These are phyloP conservation scores for Pugionium dolabratum DNA, from an alignment of 345 rosid genomes.

Conservation along the genomic window DNA sequence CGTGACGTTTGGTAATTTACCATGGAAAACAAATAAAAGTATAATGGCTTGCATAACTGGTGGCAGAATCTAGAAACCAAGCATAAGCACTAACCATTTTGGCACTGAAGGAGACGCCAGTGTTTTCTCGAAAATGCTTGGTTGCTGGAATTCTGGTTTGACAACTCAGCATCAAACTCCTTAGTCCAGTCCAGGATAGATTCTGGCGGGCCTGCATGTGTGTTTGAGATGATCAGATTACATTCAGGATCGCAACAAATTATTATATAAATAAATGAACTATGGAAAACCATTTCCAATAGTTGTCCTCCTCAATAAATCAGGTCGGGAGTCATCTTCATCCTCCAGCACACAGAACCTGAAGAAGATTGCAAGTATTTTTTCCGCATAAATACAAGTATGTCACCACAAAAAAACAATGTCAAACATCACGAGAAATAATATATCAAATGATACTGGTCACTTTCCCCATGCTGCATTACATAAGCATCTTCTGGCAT, in stretches of 20 bases:
- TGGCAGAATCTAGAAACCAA: slow-evolving; percentile 10
- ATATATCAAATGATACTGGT: background rate
- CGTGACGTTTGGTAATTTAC: background rate
- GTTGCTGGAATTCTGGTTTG: slow-evolving; percentile 69
- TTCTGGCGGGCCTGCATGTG: slow-evolving; percentile 80
- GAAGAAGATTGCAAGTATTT: slow-evolving; percentile 20
- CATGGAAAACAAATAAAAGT: background rate
- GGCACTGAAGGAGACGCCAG: slow-evolving; percentile 99
- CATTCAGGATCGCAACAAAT: slow-evolving; percentile 28
- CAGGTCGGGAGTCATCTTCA: slow-evolving; percentile 63
- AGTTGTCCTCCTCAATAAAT: slow-evolving; percentile 78
- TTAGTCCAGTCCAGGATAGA: slow-evolving; percentile 85
- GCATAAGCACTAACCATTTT: slow-evolving; percentile 67
- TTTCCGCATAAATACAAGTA: slow-evolving; percentile 2
- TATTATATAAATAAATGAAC: slow-evolving; percentile 26
- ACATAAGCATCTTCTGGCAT: slow-evolving; percentile 9
- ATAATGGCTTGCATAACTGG: slow-evolving; percentile 18
- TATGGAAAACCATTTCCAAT: slow-evolving; percentile 81
- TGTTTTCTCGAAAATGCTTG: slow-evolving; percentile 96
- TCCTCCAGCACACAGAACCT: slow-evolving; percentile 93
- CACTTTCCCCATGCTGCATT: slow-evolving; percentile 17
- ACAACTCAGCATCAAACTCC: slow-evolving; percentile 70
- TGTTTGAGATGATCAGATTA: slow-evolving; percentile 34
- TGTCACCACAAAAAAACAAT: slow-evolving; percentile 3
- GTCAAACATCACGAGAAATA: slow-evolving; percentile 10